Base-by-base conservation (phyloP, 371 early-diverging fungal species). In the Nematocida sp. region DNA sequence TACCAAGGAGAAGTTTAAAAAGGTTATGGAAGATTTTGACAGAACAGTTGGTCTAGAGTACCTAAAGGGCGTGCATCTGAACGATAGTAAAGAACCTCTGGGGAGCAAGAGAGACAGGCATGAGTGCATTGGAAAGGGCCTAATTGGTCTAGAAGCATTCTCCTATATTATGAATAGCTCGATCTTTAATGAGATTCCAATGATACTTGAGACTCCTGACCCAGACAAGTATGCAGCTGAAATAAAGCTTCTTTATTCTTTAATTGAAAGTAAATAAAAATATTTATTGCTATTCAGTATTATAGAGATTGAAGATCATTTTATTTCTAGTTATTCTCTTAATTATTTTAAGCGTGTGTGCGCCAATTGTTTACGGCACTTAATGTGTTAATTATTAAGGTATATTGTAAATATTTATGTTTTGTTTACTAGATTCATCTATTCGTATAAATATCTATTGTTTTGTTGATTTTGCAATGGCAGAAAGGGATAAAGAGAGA, bases 151-250 rank as follows among this genome's bases (percentile, higher is more conserved):
- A 42, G 89, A 89, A 54, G 88, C 88, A 5, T 91, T 91, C 83
- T 73, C 86, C 66, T 87, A 81, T 62, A 85, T 91, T 11, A 89
- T 91, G 89, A 89, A 89, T 61, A 89, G 88, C 76, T 57, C 66
- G 23, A 73, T 87, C 47, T 88, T 90, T 81, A 84, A 89, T 46
- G 84, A 83, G 46, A 89, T 90, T 46, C 90, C 90, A 4, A 57
- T 91, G 72, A 85, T 91, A 27, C 83, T 90, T 44, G 91, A 91
- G 83, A 90, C 90, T 54, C 91, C 91, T 2, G 86, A 86, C 39
- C 84, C 83, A 55, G 84, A 73, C 2, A 82, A 78, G 15, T 83
- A 83, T 46, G 83, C 84, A 27, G 58, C 86, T 47, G 88, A 88
- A 69, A 83, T 87, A 40, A 47, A 56, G 11, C 62, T 87, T 23